Evolutionary conservation across 306 rosid species (phyloP), one percentile per base, ranked within the genome.

Genomic region (Glycine tomentella): DNA sequence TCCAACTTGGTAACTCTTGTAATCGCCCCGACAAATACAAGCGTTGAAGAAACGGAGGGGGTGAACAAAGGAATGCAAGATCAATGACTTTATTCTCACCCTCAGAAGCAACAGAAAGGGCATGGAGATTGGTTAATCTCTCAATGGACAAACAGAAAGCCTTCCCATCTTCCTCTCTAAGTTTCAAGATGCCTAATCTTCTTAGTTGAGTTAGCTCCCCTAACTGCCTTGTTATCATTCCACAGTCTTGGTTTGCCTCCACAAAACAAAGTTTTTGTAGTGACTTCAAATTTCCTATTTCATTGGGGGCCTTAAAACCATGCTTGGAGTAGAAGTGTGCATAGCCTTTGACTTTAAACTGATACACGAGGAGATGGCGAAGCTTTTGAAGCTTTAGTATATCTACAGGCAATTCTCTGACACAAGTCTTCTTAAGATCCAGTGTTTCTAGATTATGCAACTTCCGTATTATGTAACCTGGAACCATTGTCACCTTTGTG

Each of bases 231-330:
- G 87, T 81, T 48, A 84, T 50, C 45, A 48, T 62, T 34, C 75
- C 77, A 66, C 84, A 15, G n/a, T 79, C 77, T 40, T 80, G 87
- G 76, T 82, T 72, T 50, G 80, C 90, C 80, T 89, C 92, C 7
- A 86, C 72, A 64, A 84, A 86, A 74, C 92, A 79, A 61, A 89
- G 90, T 83, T 86, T 89, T 53, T 89, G 90, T 14, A 89, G 80
- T 69, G 88, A 86, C 38, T 76, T 62, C 31, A 89, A 64, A 9
- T 58, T 70, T 34, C 90, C 90, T 79, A 89, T 86, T 17, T 45
- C 84, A 12, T 3, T 58, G 55, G 76, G 82, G 33, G 59, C 40
- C 72, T 76, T 84, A 55, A 79, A 82, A 12, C 90, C 92, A 68
- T 36, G 12, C 74, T 85, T 86, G 20, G 87, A 69, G 67, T 73